A percentile compares a stretch with the other conserved stretches of the same genome.
Evolutionary conservation across 1,284 basidiomycete genomes (phyloP).

Genomic region (Hymenochaete sp.): DNA sequence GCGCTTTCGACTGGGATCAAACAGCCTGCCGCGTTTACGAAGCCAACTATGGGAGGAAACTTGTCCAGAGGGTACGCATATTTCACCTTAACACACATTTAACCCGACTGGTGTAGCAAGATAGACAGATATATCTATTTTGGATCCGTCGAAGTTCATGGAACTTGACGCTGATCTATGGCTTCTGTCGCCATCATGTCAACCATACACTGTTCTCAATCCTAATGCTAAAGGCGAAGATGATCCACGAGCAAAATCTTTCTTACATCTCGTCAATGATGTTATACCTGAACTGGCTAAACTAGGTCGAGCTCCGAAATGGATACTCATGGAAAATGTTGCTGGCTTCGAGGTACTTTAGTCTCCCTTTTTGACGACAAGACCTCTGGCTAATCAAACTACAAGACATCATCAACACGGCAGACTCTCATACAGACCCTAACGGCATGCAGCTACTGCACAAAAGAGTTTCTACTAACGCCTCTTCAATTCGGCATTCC

Average conservation of each 20-base stretch:
- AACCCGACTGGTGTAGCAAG: neutral
- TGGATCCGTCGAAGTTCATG: constrained; percentile 41
- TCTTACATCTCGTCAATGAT: constrained; percentile 56
- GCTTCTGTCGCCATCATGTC: constrained; percentile 72
- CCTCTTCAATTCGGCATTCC: constrained; percentile 71
- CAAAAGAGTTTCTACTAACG: constrained; percentile 54
- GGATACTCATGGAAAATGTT: constrained; percentile 67
- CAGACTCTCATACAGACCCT: constrained; percentile 42
- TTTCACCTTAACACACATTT: neutral
- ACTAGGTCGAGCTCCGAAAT: constrained; percentile 38
- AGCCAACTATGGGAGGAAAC: constrained; percentile 40
- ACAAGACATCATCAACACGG: constrained; percentile 58
- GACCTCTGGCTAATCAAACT: constrained; percentile 8
- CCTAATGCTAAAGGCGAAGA: constrained; percentile 55
- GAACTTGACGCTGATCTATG: constrained; percentile 46
- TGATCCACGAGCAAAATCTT: constrained; percentile 69
- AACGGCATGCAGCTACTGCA: constrained; percentile 44
- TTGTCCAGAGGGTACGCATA: constrained; percentile 40
- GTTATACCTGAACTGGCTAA: constrained; percentile 52
- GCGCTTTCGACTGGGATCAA: constrained; percentile 73
- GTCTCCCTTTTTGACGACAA: constrained; percentile 9
- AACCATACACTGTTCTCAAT: constrained; percentile 72
- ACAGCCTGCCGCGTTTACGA: constrained; percentile 58
- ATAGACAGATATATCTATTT: constrained; percentile 54
- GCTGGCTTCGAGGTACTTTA: constrained; percentile 65